phyloP scores from a whole-genome alignment of 768 basidiomycete species.

The Termitomyces sp. region DNA sequence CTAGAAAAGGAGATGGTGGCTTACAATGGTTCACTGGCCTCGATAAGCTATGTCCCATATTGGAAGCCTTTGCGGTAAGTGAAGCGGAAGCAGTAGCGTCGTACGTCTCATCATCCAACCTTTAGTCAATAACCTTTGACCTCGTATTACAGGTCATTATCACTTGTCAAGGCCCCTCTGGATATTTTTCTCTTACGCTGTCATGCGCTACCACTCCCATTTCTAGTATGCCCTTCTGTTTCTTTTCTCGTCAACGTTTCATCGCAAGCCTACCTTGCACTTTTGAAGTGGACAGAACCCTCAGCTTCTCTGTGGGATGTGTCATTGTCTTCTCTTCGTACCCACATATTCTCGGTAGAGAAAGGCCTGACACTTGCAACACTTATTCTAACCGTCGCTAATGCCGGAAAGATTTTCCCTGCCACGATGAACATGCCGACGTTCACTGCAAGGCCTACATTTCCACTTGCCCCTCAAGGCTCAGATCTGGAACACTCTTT shows the following conservation, averaged over 20 bases:
- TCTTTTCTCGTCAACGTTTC: conserved; percentile 72
- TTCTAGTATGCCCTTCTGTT: conserved; percentile 59
- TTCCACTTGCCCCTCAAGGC: conserved; percentile 42
- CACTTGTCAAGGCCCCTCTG: conserved; percentile 42
- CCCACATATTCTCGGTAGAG: conserved; percentile 32
- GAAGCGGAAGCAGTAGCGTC: conserved; percentile 51
- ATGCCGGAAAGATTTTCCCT: conserved; percentile 33
- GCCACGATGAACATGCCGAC: conserved; percentile 41
- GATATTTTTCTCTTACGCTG: conserved; percentile 67
- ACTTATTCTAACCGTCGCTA: conserved; percentile 34
- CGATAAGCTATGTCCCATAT: conserved; percentile 44
- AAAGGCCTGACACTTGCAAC: conserved; percentile 54
- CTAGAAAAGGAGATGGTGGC: conserved; percentile 53
- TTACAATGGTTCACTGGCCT: conserved; percentile 73
- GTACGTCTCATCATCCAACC: conserved; percentile 30
- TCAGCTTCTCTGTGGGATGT: conserved; percentile 37
- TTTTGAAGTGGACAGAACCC: conserved; percentile 34
- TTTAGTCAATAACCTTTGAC: not conserved
- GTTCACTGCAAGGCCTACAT: conserved; percentile 44
- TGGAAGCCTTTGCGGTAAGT: conserved; percentile 43
- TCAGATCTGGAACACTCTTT: conserved; percentile 48
- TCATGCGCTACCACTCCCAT: conserved; percentile 69
- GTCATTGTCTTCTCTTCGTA: conserved; percentile 41
- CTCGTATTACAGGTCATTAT: conserved; percentile 29
- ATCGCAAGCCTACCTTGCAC: conserved; percentile 60